Percentiles rank a stretch among this genome's conserved stretches.
Conservation (phyloP, 371 early-diverging fungal species). For the Mortierella sp. region DNA sequence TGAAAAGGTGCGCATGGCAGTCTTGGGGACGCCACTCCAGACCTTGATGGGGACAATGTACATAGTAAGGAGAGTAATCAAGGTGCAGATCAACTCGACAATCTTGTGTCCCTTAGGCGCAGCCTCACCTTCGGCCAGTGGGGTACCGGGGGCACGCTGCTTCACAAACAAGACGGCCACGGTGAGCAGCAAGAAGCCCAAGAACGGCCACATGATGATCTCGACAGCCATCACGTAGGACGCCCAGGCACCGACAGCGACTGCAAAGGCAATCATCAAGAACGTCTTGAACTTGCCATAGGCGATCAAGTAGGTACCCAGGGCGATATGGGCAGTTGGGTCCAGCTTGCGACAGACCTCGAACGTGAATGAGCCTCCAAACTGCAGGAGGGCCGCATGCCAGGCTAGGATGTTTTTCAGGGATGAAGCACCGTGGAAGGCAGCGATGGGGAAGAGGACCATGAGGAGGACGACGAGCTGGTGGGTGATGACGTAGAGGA, state of each 20-base stretch:
- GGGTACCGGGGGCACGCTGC: slow-evolving; percentile 48
- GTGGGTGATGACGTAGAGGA: slow-evolving; percentile 52
- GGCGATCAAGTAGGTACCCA: slow-evolving; percentile 51
- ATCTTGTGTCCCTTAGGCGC: slow-evolving; percentile 51
- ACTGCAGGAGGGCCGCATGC: slow-evolving; percentile 52
- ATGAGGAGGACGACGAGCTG: slow-evolving; percentile 53
- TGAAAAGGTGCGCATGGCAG: slow-evolving; percentile 50
- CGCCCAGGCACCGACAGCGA: slow-evolving; percentile 46
- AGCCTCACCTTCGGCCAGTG: slow-evolving; percentile 40
- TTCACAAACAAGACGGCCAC: slow-evolving; percentile 42
- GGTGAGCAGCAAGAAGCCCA: slow-evolving; percentile 43
- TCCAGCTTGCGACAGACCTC: slow-evolving; percentile 56
- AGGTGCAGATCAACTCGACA: slow-evolving; percentile 46
- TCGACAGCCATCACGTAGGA: slow-evolving; percentile 54
- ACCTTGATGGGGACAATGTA: slow-evolving; percentile 57
- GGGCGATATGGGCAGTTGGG: slow-evolving; percentile 50
- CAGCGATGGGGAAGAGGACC: slow-evolving; percentile 53
- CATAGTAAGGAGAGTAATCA: slow-evolving; percentile 55
- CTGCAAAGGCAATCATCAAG: slow-evolving; percentile 46
- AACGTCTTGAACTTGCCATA: slow-evolving; percentile 54
- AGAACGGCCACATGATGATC: slow-evolving; percentile 57
- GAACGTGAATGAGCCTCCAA: slow-evolving; percentile 53
- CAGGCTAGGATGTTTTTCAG: slow-evolving; percentile 44
- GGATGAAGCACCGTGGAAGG: slow-evolving; percentile 49
- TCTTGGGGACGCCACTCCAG: slow-evolving; percentile 51